Conservation (phyloP, 176 grass and related monocot species). For the Cocos nucifera region DNA sequence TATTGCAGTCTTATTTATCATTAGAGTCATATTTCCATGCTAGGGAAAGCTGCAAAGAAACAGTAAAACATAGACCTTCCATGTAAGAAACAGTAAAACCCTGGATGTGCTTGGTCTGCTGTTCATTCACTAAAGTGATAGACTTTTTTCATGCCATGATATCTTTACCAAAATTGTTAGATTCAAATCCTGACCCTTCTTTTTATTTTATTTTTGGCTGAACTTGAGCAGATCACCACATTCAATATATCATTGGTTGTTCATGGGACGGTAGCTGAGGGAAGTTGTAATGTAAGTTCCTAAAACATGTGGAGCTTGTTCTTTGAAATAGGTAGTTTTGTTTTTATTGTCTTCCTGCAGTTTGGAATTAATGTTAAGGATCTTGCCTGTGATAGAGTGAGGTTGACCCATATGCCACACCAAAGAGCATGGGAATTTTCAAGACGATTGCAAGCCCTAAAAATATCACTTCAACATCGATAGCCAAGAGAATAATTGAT, state of each 20-base stretch:
- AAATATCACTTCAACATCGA: slow-evolving; percentile 54
- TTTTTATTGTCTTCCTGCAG: background rate
- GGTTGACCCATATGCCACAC: slow-evolving; percentile 53
- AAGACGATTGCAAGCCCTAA: slow-evolving; percentile 61
- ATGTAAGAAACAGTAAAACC: no score
- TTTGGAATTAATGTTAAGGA: slow-evolving; percentile 18
- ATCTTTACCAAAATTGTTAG: no score
- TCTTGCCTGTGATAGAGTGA: slow-evolving; percentile 28
- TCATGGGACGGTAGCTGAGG: slow-evolving; percentile 62
- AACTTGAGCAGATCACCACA: slow-evolving; percentile 41
- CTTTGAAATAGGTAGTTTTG: no score
- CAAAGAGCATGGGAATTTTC: slow-evolving; percentile 81
- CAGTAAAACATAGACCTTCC: no score
- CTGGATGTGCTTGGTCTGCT: no score
- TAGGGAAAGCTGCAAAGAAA: no score
- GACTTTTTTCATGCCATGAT: no score
- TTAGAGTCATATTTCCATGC: no score
- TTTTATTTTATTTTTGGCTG: background rate
- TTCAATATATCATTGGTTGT: slow-evolving; percentile 85
- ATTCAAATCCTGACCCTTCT: no score
- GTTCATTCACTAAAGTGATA: no score
- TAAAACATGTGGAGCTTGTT: background rate
- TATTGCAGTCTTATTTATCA: no score
- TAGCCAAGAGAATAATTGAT: slow-evolving; percentile 62
- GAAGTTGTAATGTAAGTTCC: slow-evolving; percentile 41